phyloP scores from a whole-genome alignment of 768 basidiomycete genomes.

The Mycena rosella region DNA sequence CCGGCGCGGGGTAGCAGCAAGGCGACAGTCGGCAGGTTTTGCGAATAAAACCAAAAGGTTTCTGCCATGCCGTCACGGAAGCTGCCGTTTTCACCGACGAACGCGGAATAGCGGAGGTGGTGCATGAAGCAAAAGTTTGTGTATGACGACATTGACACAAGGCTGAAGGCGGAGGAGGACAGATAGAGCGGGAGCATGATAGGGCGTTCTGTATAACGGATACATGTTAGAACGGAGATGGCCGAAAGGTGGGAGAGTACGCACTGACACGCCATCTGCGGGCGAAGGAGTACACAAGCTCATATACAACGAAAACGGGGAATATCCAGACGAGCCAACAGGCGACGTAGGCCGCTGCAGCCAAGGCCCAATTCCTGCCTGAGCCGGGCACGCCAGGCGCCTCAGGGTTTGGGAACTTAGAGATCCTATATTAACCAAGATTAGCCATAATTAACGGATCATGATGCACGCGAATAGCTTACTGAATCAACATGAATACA shows the following conservation, averaged over 20 bases:
- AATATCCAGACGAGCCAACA: conserved; percentile 85
- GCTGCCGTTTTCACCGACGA: conserved; percentile 64
- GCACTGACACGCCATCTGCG: conserved; percentile 85
- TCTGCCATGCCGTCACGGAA: conserved; percentile 79
- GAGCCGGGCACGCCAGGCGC: conserved; percentile 78
- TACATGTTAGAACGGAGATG: conserved; percentile 18
- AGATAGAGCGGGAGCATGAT: conserved; percentile 86
- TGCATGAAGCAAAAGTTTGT: conserved; percentile 88
- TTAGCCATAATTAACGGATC: conserved; percentile 23
- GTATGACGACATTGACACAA: conserved; percentile 84
- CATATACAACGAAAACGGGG: conserved; percentile 81
- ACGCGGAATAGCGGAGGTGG: conserved; percentile 81
- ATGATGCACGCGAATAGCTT: conserved; percentile 52
- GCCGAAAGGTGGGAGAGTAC: conserved; percentile 50
- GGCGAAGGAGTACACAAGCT: conserved; percentile 79
- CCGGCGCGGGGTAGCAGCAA: conserved; percentile 89
- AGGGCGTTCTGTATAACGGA: conserved; percentile 75
- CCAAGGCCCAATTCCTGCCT: conserved; percentile 85
- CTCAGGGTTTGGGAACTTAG: conserved; percentile 78
- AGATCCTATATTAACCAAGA: conserved; percentile 63
- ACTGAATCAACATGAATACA: conserved; percentile 87
- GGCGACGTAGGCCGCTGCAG: conserved; percentile 84
- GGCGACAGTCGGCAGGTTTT: conserved; percentile 85
- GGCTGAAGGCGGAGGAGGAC: conserved; percentile 81
- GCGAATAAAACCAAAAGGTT: conserved; percentile 85